Conservation (phyloP, 2,329 filamentous ascomycete species). For the Tolypocladium sp. region DNA sequence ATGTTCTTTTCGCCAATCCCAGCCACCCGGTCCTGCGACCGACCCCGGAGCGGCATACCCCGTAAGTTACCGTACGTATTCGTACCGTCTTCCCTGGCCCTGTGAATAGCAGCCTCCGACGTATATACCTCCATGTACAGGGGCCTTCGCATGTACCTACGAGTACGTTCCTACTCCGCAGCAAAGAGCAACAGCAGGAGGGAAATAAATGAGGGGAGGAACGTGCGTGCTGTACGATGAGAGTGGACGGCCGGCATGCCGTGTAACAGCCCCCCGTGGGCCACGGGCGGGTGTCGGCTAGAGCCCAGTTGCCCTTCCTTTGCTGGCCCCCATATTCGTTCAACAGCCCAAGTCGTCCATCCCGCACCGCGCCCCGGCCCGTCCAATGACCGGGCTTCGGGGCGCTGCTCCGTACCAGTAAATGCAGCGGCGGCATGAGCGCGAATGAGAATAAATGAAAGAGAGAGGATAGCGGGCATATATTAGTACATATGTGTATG, state of each 20-base stretch:
- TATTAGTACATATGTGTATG: not conserved
- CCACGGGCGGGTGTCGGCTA: not conserved
- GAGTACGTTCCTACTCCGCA: not conserved
- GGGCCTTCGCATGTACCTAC: not conserved
- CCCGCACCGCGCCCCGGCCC: too few species aligned
- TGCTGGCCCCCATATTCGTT: too few species aligned
- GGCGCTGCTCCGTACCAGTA: not conserved
- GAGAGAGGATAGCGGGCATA: not conserved
- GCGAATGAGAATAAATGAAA: not conserved
- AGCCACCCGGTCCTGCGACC: not conserved
- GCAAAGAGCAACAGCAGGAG: not conserved
- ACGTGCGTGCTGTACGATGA: not conserved
- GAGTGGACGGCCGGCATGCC: not conserved
- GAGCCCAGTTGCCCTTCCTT: too few species aligned
- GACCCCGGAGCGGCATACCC: not conserved
- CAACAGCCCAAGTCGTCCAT: too few species aligned
- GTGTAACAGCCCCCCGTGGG: not conserved
- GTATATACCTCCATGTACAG: not conserved
- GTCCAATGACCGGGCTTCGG: too few species aligned
- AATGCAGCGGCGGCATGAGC: not conserved
- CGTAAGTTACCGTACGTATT: too few species aligned
- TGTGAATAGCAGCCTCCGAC: too few species aligned
- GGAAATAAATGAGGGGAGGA: not conserved
- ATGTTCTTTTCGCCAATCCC: not conserved
- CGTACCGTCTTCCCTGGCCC: too few species aligned